Evolutionary conservation across 306 rosid genomes (phyloP).

Genomic region (Quercus ilex): DNA sequence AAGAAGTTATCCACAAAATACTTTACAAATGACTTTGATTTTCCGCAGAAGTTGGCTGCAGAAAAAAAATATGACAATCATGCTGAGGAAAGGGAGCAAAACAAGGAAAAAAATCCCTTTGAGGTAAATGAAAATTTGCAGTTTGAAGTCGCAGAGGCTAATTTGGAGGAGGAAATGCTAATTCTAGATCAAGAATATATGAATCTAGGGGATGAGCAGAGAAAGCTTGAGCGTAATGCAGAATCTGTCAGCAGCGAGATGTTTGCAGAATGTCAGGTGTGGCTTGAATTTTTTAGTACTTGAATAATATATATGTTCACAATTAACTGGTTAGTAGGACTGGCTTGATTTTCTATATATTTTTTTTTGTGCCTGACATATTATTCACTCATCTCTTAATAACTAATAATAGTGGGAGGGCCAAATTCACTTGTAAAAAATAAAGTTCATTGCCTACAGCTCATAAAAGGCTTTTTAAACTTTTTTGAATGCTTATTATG

Average conservation of each 20-base stretch:
- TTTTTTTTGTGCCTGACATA: neutral
- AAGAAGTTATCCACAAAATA: constrained; percentile 28
- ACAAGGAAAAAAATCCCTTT: constrained; percentile 26
- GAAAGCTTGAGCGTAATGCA: constrained; percentile 84
- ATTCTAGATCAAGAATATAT: constrained; percentile 61
- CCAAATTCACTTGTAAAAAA: neutral
- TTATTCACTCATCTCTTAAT: neutral
- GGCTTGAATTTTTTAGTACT: constrained; percentile 15
- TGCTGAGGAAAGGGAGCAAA: constrained; percentile 26
- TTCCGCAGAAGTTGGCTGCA: constrained; percentile 30
- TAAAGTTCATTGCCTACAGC: neutral
- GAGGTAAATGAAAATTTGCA: constrained; percentile 28
- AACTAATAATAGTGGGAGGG: neutral
- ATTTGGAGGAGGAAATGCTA: constrained; percentile 67
- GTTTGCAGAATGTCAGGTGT: constrained; percentile 93
- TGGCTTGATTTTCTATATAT: neutral
- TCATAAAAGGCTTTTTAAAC: neutral
- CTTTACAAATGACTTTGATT: constrained; percentile 20
- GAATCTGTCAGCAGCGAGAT: constrained; percentile 84
- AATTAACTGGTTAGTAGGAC: neutral
- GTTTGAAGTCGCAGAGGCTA: constrained; percentile 31
- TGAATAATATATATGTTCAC: neutral
- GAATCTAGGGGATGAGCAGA: constrained; percentile 69
- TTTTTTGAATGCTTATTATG: neutral
- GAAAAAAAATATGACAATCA: constrained; percentile 20